Base-by-base conservation (phyloP, 257 asterid genomes). In the Schizonepeta tenuifolia region DNA sequence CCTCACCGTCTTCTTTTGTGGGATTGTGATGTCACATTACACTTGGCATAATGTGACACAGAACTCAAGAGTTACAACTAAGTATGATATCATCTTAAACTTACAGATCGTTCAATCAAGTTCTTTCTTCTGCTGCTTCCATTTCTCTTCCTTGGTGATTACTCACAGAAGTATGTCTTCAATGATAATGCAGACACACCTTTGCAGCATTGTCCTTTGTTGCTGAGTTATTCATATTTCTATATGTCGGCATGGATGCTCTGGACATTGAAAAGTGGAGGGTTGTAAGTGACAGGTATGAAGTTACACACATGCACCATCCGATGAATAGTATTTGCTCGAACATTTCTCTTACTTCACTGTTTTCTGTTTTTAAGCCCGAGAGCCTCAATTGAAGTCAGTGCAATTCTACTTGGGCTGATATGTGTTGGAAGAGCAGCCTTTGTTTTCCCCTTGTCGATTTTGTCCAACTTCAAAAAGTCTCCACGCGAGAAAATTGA, bases 351-450 rank as follows among this genome's bases (percentile, higher is more conserved):
- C 67, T 74, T 47, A 67, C 44, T 38, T 53, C 26, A 55, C 26
- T 72, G 53, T 22, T 12, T 49, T 63, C 71, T 33, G 46, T 72
- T 73, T 68, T 69, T 46, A 91, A 90, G 96, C 82, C 97, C 96
- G 7, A 86, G 72, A 73, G 84, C 89, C 44, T 89, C 93, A 60
- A 33, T 84, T 74, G 65, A 67, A 21, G 96, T 93, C 68, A 93
- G 98, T 84, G 86, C 89, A 55, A 87, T 88, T 69, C 86, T 93
- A 31, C 78, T 93, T 89, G 97, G 96, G 65, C 85, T 93, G 79
- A 80, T 88, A 70, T 80, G 91, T 84, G 71, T 83, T 31, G 98
- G 97, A 78, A 80, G 98, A 81, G 98, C 98, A 33, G 94, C 96
- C 22, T 93, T 93, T 65, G 96, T 93, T 75, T 91, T 93, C 78